Conservation (phyloP, 345 rosid genomes). For the Excoecaria cochinchinensis region DNA sequence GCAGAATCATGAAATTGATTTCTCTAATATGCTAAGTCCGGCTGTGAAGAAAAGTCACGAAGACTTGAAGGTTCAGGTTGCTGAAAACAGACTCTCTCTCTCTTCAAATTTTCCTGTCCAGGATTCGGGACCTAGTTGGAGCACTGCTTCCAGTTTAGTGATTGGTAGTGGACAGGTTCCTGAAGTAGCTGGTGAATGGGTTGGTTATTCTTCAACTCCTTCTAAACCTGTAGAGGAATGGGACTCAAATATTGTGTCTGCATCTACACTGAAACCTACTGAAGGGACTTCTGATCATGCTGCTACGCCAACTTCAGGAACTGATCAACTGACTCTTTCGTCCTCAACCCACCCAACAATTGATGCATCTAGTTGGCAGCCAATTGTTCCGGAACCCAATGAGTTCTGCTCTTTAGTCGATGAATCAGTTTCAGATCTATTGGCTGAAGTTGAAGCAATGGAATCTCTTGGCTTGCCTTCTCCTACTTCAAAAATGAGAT, state of each 20-base stretch:
- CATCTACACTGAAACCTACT: conserved; percentile 47
- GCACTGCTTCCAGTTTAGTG: conserved; percentile 63
- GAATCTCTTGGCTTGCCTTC: conserved; percentile 79
- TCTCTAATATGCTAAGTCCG: conserved; percentile 50
- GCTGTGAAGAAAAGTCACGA: conserved; percentile 44
- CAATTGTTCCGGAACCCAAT: conserved; percentile 58
- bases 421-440: conserved; percentile 95
- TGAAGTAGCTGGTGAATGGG: conserved; percentile 58
- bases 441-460: conserved; percentile 99
- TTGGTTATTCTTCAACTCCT: conserved; percentile 41
- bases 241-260: conserved; percentile 47
- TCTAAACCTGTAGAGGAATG: conserved; percentile 44
- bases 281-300: conserved; percentile 49
- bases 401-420: conserved; percentile 61
- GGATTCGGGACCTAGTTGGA: conserved; percentile 74
- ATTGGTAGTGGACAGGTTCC: conserved; percentile 53
- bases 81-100: conserved; percentile 44
- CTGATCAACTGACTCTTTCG: conserved; percentile 43
- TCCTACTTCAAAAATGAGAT: conserved; percentile 63
- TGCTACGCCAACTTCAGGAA: conserved; percentile 64
- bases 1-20: conserved; percentile 44
- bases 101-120: conserved; percentile 48
- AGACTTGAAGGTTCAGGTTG: conserved; percentile 46
- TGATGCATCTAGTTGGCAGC: conserved; percentile 65
- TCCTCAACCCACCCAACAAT: conserved; percentile 37